Evolutionary conservation across 441 rosid genomes (phyloP), one percentile per base, ranked within the genome.

Genomic region (Eruca vesicaria): DNA sequence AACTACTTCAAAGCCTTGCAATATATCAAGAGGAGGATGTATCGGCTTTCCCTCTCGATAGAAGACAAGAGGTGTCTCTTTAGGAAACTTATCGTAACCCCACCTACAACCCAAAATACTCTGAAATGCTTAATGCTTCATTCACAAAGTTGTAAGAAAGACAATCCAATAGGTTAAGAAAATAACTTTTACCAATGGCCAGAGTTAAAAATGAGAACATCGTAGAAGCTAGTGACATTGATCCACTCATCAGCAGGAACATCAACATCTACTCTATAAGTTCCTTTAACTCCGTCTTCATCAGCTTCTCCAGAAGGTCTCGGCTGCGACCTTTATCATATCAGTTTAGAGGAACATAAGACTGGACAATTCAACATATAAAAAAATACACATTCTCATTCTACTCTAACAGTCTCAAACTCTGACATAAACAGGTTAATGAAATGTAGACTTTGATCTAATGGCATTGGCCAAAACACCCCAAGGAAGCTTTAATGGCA

Each of bases 131-230:
- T 38, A 38, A 32, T 29, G 32, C 35, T 57, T 56, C 32, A 58
- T 60, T 45, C 69, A 59, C 71, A 57, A 65, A 61, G 72, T n/a
- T 55, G 58, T 18, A 45, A 36, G 43, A 68, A 64, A 20, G 50
- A 62, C 2, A 57, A 10, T 0, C 35, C 36, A 50, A 35, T 5
- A 28, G 0, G 58, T 29, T 2, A 29, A 29, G 1, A 45, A n/a
- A n/a, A n/a, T n/a, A n/a, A n/a, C n/a, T n/a, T 59, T 74, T 89
- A 96, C 99, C 99, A 96, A 77, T 96, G 99, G 62, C 98, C 98
- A 59, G 97, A 93, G 68, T 93, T 96, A 33, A 91, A 90, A 56
- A 96, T 56, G 70, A 93, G 91, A 74, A 91, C 95, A 79, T 95
- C 91, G 19, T 90, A 95, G 75, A 91, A 90, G 82, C 78, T 79